A percentile compares a stretch with the other conserved stretches of the same genome.
Evolutionary conservation across 192 early-diverging fungal genomes (phyloP).

Genomic region (Entophlyctis luteolus): DNA sequence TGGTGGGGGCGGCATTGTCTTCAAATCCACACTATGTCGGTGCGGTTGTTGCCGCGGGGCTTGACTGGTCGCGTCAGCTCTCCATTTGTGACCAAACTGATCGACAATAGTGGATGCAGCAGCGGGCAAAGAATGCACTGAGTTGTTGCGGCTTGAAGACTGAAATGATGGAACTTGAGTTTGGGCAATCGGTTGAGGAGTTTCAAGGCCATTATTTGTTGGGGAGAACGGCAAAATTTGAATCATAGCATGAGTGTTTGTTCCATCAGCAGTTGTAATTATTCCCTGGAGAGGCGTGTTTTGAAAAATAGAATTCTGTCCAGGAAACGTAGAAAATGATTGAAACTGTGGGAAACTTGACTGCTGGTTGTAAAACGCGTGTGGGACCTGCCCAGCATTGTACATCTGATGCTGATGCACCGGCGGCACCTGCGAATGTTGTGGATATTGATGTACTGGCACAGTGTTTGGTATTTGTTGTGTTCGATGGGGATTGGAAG

Average conservation of each 20-base stretch:
- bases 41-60: neutral
- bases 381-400: neutral
- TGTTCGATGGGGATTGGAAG: neutral
- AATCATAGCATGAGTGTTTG: slow-evolving; percentile 22
- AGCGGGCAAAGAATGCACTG: neutral
- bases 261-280: slow-evolving; percentile 14
- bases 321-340: neutral
- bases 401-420: neutral
- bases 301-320: neutral
- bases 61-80: neutral
- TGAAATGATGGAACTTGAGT: neutral
- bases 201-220: neutral
- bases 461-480: neutral
- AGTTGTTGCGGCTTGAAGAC: neutral
- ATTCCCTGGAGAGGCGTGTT: slow-evolving; percentile 18
- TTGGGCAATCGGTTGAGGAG: neutral
- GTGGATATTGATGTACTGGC: neutral
- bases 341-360: neutral
- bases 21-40: neutral
- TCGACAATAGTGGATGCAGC: neutral
- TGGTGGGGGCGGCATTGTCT: slow-evolving; percentile 8
- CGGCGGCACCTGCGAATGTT: neutral
- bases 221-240: slow-evolving; percentile 11
- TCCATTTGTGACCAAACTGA: neutral
- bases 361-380: too few species aligned